These are phyloP conservation scores for Phytophthora pluvialis DNA, from an alignment of 352 stramenopile species.

Conservation along the genomic window DNA sequence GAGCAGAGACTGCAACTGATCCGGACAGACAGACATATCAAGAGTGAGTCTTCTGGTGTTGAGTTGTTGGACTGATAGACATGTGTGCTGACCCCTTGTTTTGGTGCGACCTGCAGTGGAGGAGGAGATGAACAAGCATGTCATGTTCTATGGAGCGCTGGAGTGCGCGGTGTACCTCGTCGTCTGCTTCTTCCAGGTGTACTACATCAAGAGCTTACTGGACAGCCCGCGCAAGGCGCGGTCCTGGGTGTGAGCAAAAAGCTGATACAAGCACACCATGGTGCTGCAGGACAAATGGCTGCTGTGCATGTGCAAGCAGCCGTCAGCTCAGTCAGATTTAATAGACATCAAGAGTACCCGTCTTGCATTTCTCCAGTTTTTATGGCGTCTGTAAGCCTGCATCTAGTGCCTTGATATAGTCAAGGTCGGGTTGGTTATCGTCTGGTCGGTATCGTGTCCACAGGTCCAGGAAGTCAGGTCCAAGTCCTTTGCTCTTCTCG, in stretches of 20 bases:
- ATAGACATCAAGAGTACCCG: slow-evolving; percentile 26
- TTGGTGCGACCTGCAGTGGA: slow-evolving; percentile 52
- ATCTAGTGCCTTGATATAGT: slow-evolving; percentile 66
- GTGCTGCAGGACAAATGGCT: no score
- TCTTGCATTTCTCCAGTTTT: not conserved
- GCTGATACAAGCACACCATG: not conserved
- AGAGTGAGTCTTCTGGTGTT: slow-evolving; percentile 39
- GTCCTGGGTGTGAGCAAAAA: slow-evolving; percentile 50
- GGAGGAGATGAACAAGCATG: slow-evolving; percentile 78
- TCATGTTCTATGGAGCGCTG: slow-evolving; percentile 73
- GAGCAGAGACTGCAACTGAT: slow-evolving; percentile 81
- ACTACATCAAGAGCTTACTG: slow-evolving; percentile 82
- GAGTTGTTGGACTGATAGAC: not conserved
- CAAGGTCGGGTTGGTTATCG: slow-evolving; percentile 65
- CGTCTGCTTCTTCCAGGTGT: slow-evolving; percentile 74
- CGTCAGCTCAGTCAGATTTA: slow-evolving; percentile 17
- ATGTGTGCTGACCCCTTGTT: slow-evolving; percentile 2
- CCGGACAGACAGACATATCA: slow-evolving; percentile 77
- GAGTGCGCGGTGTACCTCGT: slow-evolving; percentile 78
- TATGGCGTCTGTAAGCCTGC: slow-evolving; percentile 47
- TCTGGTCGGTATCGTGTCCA: slow-evolving; percentile 61
- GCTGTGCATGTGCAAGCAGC: no score
- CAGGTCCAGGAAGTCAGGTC: slow-evolving; percentile 54
- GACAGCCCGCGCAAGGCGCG: slow-evolving; percentile 56
- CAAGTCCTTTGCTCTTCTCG: slow-evolving; percentile 39